phyloP scores from a whole-genome alignment of 306 rosid species.

The Vigna unguiculata region DNA sequence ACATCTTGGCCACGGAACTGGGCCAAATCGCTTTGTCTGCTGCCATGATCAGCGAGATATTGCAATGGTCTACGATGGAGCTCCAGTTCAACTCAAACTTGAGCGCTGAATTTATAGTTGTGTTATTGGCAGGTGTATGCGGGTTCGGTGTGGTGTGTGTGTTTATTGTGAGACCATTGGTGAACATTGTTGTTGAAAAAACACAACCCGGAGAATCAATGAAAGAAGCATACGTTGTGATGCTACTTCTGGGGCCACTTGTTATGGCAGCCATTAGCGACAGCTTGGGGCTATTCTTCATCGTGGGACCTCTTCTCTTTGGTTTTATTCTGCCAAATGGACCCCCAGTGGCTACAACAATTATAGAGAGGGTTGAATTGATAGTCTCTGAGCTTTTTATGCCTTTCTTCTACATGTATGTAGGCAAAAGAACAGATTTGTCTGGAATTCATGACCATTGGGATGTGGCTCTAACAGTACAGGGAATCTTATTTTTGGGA shows the following conservation, averaged over 20 bases:
- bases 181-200: neutral
- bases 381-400: conserved; percentile 28
- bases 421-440: conserved; percentile 23
- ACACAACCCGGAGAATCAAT: conserved; percentile 46
- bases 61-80: neutral
- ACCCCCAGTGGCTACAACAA: conserved; percentile 49
- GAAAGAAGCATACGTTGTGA: conserved; percentile 9
- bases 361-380: conserved; percentile 36
- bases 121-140: neutral
- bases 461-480: neutral
- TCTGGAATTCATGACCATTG: neutral
- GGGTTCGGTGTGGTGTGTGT: neutral
- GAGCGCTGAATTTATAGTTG: fast-evolving
- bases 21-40: conserved; percentile 55
- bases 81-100: neutral
- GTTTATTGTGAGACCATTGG: conserved; percentile 15
- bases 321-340: conserved; percentile 52
- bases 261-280: conserved; percentile 35
- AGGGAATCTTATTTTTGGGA: conserved; percentile 21
- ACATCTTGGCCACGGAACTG: conserved; percentile 47
- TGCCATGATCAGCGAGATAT: conserved; percentile 37
- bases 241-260: conserved; percentile 28
- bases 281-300: neutral
- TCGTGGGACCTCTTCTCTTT: conserved; percentile 39
- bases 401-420: conserved; percentile 30